These are phyloP conservation scores for Aspergillus niger DNA, from an alignment of 2,329 filamentous ascomycete genomes.

Conservation along the genomic window DNA sequence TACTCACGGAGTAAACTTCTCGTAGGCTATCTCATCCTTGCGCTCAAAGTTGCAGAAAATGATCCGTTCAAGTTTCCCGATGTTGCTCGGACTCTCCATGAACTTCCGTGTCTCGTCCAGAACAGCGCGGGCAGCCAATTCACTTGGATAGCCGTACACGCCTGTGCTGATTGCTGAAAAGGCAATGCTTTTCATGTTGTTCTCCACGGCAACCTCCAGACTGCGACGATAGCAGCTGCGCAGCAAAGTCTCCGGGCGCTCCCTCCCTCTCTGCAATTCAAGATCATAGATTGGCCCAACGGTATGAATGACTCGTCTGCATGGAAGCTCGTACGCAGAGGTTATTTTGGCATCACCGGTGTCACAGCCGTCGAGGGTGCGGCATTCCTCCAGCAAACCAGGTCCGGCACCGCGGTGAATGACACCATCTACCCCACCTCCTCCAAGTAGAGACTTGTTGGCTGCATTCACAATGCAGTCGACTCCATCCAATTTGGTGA, in stretches of 20 bases:
- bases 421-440: constrained; percentile 86
- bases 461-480: constrained; percentile 94
- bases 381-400: constrained; percentile 69
- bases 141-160: constrained; percentile 81
- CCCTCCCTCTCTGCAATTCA: constrained; percentile 37
- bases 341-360: constrained; percentile 86
- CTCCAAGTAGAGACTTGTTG: constrained; percentile 74
- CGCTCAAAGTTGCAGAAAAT: constrained; percentile 82
- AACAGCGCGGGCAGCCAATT: constrained; percentile 71
- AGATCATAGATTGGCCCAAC: constrained; percentile 77
- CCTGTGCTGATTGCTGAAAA: constrained; percentile 88
- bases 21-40: constrained; percentile 77
- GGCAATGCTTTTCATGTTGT: constrained; percentile 70
- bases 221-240: constrained; percentile 69
- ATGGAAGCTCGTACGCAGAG: constrained; percentile 71
- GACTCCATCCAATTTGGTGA: constrained; percentile 70
- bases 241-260: constrained; percentile 48
- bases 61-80: constrained; percentile 64
- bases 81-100: constrained; percentile 46
- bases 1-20: constrained; percentile 70
- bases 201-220: constrained; percentile 69
- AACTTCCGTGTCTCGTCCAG: constrained; percentile 61
- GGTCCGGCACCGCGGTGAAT: constrained; percentile 83
- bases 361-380: constrained; percentile 68
- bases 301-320: constrained; percentile 80